Conservation (phyloP, 495 filamentous ascomycete species). For the Penicillium argentinense region DNA sequence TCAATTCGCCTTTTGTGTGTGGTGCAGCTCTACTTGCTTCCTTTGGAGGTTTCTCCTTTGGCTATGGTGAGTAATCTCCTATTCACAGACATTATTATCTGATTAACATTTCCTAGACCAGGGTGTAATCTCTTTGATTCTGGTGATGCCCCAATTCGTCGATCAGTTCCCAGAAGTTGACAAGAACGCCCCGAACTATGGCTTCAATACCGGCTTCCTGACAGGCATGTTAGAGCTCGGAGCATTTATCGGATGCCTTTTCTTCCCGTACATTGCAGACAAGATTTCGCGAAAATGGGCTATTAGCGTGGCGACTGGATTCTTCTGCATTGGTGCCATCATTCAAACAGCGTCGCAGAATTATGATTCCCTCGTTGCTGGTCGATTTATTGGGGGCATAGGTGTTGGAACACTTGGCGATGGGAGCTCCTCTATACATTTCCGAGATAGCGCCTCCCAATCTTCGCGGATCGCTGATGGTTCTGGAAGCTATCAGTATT, state of each 20-base stretch:
- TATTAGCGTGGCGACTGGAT: constrained; percentile 49
- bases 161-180: constrained; percentile 17
- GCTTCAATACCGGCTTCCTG: constrained; percentile 20
- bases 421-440: constrained; percentile 57
- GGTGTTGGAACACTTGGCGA: constrained; percentile 71
- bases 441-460: constrained; percentile 13
- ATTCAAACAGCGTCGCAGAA: constrained; percentile 53
- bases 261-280: constrained; percentile 25
- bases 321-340: constrained; percentile 52
- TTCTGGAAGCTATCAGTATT: constrained; percentile 21
- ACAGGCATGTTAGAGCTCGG: constrained; percentile 26
- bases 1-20: constrained; percentile 16
- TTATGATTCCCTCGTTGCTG: constrained; percentile 61
- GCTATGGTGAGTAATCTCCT: constrained; percentile 12
- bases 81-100: neutral
- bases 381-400: constrained; percentile 66
- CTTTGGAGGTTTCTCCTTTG: constrained; percentile 21
- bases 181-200: constrained; percentile 11
- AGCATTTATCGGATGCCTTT: constrained; percentile 26
- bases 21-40: constrained; percentile 21
- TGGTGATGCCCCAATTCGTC: constrained; percentile 26
- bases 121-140: constrained; percentile 20
- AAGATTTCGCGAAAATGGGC: constrained; percentile 47
- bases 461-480: constrained; percentile 12
- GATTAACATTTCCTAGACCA: constrained; percentile 13